Conservation (phyloP, 108 stramenopile species). For the Fistulifera solaris region DNA sequence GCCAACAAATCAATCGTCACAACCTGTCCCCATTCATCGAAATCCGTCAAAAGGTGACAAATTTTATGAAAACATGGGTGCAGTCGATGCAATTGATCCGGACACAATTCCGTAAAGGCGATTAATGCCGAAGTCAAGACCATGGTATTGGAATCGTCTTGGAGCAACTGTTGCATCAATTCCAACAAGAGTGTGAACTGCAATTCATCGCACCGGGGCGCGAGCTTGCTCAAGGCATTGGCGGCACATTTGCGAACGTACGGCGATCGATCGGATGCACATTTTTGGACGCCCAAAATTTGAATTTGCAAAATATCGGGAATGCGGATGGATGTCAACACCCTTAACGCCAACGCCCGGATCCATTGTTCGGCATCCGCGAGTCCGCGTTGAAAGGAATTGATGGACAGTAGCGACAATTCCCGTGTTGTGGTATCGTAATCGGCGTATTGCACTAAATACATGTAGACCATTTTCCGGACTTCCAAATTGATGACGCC, state of each 20-base stretch:
- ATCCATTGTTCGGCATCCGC: constrained; percentile 88
- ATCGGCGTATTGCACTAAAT: constrained; percentile 90
- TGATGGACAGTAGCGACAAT: constrained; percentile 89
- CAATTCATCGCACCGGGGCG: constrained; percentile 52
- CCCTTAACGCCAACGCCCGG: constrained; percentile 93
- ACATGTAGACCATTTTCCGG: constrained; percentile 99
- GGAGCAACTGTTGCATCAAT: constrained; percentile 46
- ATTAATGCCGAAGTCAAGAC: constrained; percentile 89
- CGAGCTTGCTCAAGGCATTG: constrained; percentile 88
- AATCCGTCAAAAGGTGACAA: constrained; percentile 94
- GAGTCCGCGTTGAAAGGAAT: constrained; percentile 95
- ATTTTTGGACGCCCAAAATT: constrained; percentile 92
- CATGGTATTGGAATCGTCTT: constrained; percentile 86
- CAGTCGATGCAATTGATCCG: constrained; percentile 78
- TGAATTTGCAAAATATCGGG: constrained; percentile 97
- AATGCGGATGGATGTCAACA: constrained; percentile 92
- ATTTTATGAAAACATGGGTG: constrained; percentile 90
- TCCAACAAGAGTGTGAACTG: constrained; percentile 47
- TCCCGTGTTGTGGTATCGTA: constrained; percentile 89
- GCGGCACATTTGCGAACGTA: constrained; percentile 98
- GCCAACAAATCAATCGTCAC: constrained; percentile 70
- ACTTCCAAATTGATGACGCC: constrained; percentile 86
- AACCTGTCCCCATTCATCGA: constrained; percentile 99
- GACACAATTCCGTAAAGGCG: constrained; percentile 91
- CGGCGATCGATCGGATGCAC: constrained; percentile 82